Conservation (phyloP, 306 rosid species). For the Citrullus amarus region DNA sequence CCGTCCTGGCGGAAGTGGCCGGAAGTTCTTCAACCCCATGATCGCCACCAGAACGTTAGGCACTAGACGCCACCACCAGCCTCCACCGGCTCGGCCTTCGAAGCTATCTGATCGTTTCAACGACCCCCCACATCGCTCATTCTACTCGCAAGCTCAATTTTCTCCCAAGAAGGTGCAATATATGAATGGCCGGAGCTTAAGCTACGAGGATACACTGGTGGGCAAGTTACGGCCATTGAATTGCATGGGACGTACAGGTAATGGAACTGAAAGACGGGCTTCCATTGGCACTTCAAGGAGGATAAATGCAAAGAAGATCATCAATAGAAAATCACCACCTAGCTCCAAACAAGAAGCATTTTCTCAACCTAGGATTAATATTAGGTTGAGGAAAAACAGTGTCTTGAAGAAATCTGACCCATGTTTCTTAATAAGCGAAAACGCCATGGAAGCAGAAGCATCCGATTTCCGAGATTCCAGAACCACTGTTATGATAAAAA, state of each 20-base stretch:
- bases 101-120: constrained; percentile 15
- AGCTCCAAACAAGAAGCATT: constrained; percentile 9
- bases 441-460: constrained; percentile 10
- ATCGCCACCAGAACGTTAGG: background rate
- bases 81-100: constrained; percentile 4
- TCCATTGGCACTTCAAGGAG: constrained; percentile 3
- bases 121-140: constrained; percentile 11
- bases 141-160: constrained; percentile 10
- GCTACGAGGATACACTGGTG: background rate
- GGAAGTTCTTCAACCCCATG: constrained; percentile 28
- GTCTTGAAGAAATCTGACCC: constrained; percentile 15
- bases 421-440: constrained; percentile 4
- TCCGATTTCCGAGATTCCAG: constrained; percentile 42
- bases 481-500: constrained; percentile 88
- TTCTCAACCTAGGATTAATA: constrained; percentile 16
- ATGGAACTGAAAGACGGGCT: background rate
- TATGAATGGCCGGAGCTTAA: background rate
- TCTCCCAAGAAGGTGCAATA: background rate
- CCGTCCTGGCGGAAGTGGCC: constrained; percentile 45
- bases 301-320: constrained; percentile 14
- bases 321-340: background rate
- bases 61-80: background rate
- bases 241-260: background rate
- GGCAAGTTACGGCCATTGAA: background rate
- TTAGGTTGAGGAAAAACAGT: constrained; percentile 41